Percentiles rank a stretch among this genome's conserved stretches.
phyloP scores from a whole-genome alignment of 257 asterid species.

The Ocimum tenuiflorum region DNA sequence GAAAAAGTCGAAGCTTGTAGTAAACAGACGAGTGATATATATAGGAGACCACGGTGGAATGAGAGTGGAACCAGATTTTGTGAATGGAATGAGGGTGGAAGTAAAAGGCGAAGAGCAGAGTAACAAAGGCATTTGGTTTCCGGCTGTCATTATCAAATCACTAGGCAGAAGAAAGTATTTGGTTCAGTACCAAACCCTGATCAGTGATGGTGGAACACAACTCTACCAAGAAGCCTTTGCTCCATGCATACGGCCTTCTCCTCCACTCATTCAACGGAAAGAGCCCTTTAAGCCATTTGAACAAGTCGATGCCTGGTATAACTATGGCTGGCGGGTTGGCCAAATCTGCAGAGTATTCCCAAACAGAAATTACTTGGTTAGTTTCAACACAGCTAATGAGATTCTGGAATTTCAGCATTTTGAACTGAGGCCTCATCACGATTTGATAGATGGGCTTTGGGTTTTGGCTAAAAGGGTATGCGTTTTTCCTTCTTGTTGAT shows the following conservation, averaged over 20 bases:
- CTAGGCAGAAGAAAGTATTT: conserved; percentile 31
- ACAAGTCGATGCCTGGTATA: conserved; percentile 51
- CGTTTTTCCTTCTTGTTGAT: background rate
- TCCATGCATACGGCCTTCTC: conserved; percentile 46
- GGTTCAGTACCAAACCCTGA: conserved; percentile 41
- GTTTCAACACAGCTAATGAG: conserved; percentile 30
- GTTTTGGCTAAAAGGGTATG: conserved; percentile 29
- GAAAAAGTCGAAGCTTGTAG: conserved; percentile 31
- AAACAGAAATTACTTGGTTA: conserved; percentile 32
- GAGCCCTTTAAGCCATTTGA: conserved; percentile 35
- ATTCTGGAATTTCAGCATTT: conserved; percentile 41
- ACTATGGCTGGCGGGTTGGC: conserved; percentile 57
- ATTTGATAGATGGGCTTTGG: conserved; percentile 51
- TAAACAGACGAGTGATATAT: conserved; percentile 28
- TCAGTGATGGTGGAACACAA: conserved; percentile 31
- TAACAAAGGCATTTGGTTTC: conserved; percentile 45
- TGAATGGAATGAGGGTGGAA: conserved; percentile 40
- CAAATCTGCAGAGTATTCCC: conserved; percentile 29
- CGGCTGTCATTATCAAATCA: conserved; percentile 31
- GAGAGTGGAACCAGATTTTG: conserved; percentile 18
- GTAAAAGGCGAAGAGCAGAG: conserved; percentile 39
- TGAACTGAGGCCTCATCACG: conserved; percentile 54
- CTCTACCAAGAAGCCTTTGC: conserved; percentile 36
- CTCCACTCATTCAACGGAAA: conserved; percentile 25
- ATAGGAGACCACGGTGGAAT: conserved; percentile 16